Base-by-base conservation (phyloP, 495 filamentous ascomycete species). In the Penicillium soppii region DNA sequence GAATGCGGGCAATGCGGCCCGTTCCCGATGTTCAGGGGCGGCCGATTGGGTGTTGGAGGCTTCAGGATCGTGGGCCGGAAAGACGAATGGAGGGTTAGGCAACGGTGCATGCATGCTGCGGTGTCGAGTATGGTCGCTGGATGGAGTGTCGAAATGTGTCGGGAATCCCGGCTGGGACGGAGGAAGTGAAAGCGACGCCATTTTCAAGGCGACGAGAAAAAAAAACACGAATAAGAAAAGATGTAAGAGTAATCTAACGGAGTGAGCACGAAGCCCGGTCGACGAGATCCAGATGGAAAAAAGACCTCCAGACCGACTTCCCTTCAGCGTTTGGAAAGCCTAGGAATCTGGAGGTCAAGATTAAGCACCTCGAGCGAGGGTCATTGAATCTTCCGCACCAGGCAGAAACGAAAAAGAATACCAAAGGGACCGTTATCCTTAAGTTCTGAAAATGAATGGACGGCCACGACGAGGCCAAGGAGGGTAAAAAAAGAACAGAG, bases 11-110 rank as follows among this genome's bases (percentile, higher is more conserved):
- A 88, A 71, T 30, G 75, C 69, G 21, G 74, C 72, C n/a, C 76
- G 64, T 20, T 54, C 46, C 35, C 25, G 56, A 38, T 41, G 43
- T 16, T 66, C 56, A 5, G 44, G 37, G 19, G 48, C 27, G 44
- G 52, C 52, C 22, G 50, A 21, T 17, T 52, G 35, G 26, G 52
- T 44, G 25, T 57, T 21, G 44, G 50, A 21, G 7, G 27, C 54
- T 20, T 62, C 63, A 2, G 67, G 51, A n/a, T 69, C 67, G 40
- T 74, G 76, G 3, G 77, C 68, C 0, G 86, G 87, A 57, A 89
- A 91, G 4, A 86, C 77, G 59, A 91, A 91, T 0, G 75, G 78
- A n/a, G 86, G 86, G 56, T 89, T 88, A 9, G 85, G 83, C 27
- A 80, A 72, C 27, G 84, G 82, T 20, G 73, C 52, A 8, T 67